Conservation (phyloP, 208 protist species). For the Strigomonas culicis region DNA sequence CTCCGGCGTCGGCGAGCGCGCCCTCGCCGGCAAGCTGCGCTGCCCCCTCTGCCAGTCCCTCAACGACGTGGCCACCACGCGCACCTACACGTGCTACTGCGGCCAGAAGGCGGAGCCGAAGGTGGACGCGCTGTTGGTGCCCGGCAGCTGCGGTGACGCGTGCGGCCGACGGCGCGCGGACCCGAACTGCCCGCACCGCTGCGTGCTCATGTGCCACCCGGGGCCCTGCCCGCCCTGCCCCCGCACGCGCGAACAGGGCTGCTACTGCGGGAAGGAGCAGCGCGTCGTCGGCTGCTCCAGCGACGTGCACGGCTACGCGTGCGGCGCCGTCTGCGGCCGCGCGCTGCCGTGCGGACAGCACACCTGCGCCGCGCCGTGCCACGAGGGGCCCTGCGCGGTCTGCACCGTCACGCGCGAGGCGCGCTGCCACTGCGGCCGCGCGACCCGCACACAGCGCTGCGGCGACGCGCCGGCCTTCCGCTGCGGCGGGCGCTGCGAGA, state of each 20-base stretch:
- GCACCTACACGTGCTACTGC: slow-evolving; percentile 70
- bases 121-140: slow-evolving; percentile 62
- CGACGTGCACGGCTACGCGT: slow-evolving; percentile 65
- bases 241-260: slow-evolving; percentile 51
- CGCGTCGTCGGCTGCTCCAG: slow-evolving; percentile 77
- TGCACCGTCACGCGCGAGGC: slow-evolving; percentile 59
- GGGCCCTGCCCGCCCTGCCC: slow-evolving; percentile 72
- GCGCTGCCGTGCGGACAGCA: slow-evolving; percentile 78
- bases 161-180: slow-evolving; percentile 58
- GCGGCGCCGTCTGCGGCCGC: slow-evolving; percentile 64
- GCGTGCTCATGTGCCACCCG: slow-evolving; percentile 78
- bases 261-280: slow-evolving; percentile 75
- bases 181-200: slow-evolving; percentile 58
- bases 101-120: slow-evolving; percentile 55
- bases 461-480: slow-evolving; percentile 32
- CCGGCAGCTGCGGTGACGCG: slow-evolving; percentile 69
- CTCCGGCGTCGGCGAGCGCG: slow-evolving; percentile 1
- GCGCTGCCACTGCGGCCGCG: slow-evolving; percentile 88
- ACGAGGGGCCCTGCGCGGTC: slow-evolving; percentile 79
- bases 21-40: slow-evolving; percentile 39
- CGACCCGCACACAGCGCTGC: slow-evolving; percentile 33
- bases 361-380: slow-evolving; percentile 75
- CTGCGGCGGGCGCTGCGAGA: slow-evolving; percentile 40
- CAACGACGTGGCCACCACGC: slow-evolving; percentile 15
- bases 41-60: slow-evolving; percentile 71